Conservation (phyloP, 2,329 filamentous ascomycete genomes). For the Aureobasidium melanogenum region DNA sequence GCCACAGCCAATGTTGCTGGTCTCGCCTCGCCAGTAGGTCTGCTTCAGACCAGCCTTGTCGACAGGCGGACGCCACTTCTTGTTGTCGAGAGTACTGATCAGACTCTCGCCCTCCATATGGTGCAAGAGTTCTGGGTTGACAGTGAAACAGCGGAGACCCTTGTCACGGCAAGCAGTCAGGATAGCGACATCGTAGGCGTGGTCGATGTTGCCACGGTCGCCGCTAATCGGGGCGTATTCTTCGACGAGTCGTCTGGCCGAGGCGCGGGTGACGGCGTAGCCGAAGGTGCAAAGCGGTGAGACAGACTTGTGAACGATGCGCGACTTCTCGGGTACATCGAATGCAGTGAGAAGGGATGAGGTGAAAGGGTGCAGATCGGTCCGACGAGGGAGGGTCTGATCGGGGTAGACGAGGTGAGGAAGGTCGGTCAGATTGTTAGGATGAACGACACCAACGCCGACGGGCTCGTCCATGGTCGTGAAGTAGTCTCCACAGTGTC, state of each 20-base stretch:
- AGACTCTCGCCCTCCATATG: constrained; percentile 28
- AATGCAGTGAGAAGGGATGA: constrained; percentile 28
- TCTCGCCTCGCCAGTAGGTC: constrained; percentile 4
- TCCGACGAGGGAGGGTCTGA: constrained; percentile 27
- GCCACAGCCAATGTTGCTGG: constrained; percentile 27
- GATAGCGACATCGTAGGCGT: constrained; percentile 33
- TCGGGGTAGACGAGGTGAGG: constrained; percentile 28
- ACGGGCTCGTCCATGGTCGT: constrained; percentile 10
- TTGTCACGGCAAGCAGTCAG: constrained; percentile 30
- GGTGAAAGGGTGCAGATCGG: constrained; percentile 31
- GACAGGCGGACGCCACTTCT: neutral
- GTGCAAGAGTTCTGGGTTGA: constrained; percentile 32
- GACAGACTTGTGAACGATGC: constrained; percentile 33
- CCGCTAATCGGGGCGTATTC: constrained; percentile 27
- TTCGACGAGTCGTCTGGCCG: constrained; percentile 25
- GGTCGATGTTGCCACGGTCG: constrained; percentile 19
- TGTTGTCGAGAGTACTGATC: constrained; percentile 24
- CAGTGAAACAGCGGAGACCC: constrained; percentile 28
- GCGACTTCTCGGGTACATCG: constrained; percentile 28
- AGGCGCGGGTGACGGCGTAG: constrained; percentile 33
- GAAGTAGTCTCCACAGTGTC: constrained; percentile 35
- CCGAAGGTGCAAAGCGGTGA: constrained; percentile 38
- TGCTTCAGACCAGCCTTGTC: constrained; percentile 6
- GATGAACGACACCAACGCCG: constrained; percentile 16
- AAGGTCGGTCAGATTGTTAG: constrained; percentile 20